Conservation (phyloP, 2,329 filamentous ascomycete species). For the Fusarium sp. region DNA sequence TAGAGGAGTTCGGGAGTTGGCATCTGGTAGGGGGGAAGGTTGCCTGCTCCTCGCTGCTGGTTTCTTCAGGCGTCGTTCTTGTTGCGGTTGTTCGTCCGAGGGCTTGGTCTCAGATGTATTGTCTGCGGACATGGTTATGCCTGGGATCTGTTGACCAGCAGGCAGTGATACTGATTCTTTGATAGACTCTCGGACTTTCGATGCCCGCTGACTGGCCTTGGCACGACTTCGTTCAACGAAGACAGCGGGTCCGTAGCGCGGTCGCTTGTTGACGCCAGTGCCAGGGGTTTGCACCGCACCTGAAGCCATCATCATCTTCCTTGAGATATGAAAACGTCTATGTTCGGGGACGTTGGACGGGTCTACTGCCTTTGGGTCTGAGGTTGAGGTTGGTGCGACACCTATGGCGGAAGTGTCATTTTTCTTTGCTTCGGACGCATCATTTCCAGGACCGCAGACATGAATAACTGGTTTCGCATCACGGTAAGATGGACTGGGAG, state of each 20-base stretch:
- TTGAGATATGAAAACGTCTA: conserved; percentile 68
- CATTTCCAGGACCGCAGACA: conserved; percentile 56
- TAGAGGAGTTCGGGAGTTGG: conserved; percentile 45
- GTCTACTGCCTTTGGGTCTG: conserved; percentile 25
- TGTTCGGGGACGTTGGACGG: conserved; percentile 50
- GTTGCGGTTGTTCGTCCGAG: conserved; percentile 11
- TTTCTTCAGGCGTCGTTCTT: conserved; percentile 51
- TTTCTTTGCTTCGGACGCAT: conserved; percentile 23
- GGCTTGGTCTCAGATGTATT: not conserved
- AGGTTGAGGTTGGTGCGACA: conserved; percentile 17
- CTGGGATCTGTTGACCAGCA: conserved; percentile 3
- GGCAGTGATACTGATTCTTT: conserved; percentile 19
- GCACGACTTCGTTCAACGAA: conserved; percentile 67
- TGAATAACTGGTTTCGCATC: conserved; percentile 61
- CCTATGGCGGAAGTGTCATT: conserved; percentile 4
- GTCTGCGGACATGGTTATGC: conserved; percentile 10
- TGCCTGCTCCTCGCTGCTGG: conserved; percentile 49
- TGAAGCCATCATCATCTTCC: conserved; percentile 56
- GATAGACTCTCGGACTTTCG: conserved; percentile 21
- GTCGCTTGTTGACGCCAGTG: conserved; percentile 56
- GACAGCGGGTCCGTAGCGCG: conserved; percentile 59
- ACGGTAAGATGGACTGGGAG: conserved; percentile 30
- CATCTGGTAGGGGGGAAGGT: conserved; percentile 39
- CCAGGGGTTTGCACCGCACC: conserved; percentile 29
- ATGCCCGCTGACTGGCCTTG: conserved; percentile 48